Conservation (phyloP, 805 yeast species). For the Zygosaccharomyces rouxii region DNA sequence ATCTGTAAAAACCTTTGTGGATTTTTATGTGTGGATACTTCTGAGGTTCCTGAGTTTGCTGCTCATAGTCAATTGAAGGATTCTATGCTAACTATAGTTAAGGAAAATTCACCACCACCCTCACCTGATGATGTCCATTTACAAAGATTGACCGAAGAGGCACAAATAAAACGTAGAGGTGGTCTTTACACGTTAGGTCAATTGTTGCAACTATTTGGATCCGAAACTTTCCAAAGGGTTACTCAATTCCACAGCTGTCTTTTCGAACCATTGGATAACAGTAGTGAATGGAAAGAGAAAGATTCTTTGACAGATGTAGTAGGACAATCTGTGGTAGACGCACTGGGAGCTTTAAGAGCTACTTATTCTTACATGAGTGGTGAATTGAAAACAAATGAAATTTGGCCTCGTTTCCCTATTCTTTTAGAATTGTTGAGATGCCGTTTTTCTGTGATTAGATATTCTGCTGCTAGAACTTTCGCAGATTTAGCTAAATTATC, state of each 20-base stretch:
- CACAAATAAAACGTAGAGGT: slow-evolving; percentile 80
- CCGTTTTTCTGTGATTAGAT: slow-evolving; percentile 75
- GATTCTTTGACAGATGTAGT: slow-evolving; percentile 5
- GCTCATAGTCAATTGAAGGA: slow-evolving; percentile 54
- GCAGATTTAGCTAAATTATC: slow-evolving; percentile 69
- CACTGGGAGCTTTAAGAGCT: slow-evolving; percentile 76
- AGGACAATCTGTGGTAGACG: slow-evolving; percentile 83
- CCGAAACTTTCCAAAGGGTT: slow-evolving; percentile 50
- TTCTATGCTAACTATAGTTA: slow-evolving; percentile 65
- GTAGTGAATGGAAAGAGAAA: slow-evolving; percentile 28
- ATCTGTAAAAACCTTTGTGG: slow-evolving; percentile 88
- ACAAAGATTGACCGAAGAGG: slow-evolving; percentile 64
- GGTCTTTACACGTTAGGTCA: slow-evolving; percentile 65
- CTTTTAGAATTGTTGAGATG: slow-evolving; percentile 56
- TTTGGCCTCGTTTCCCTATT: slow-evolving; percentile 51
- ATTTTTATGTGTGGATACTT: slow-evolving; percentile 89
- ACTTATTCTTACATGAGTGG: slow-evolving; percentile 57
- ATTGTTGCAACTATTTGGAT: slow-evolving; percentile 51
- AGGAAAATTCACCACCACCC: slow-evolving; percentile 67
- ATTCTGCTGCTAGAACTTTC: slow-evolving; percentile 84
- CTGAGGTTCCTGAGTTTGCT: slow-evolving; percentile 89
- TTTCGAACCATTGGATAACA: slow-evolving; percentile 56
- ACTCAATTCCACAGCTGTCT: slow-evolving; percentile 64
- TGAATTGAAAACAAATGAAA: slow-evolving; percentile 42
- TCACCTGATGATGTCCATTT: slow-evolving; percentile 57